Base-by-base conservation (phyloP, 2,329 filamentous ascomycete species). In the Neophaeococcomyces mojaviensis region DNA sequence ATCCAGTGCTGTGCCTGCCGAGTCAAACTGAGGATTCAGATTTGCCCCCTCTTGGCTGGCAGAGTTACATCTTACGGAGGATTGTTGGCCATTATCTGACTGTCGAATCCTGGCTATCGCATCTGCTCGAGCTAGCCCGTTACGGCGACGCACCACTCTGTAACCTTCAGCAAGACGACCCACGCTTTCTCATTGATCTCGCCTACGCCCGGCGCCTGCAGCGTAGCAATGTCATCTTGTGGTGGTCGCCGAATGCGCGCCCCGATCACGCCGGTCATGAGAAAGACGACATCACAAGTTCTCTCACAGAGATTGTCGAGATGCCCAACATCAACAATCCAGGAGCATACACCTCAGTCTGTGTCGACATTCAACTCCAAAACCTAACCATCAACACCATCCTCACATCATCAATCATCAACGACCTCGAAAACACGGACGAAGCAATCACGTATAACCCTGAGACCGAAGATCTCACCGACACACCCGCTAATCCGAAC, bases 341-440 rank as follows among this genome's bases (percentile, higher is more conserved):
- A 0, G 90, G 89, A 33, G 94, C 90, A 0, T 98, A 94, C 63
- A 85, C 89, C 1, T 95, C 90, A 0, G 92, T 98, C 2, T 98
- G 92, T 61, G 92, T 98, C 51, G 92, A 99, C 57, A 68, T 99
- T 12, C 88, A 94, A 51, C 80, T 98, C 39, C 86, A 89, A 37
- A 98, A 98, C 59, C 76, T 99, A 12, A 85, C 88, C 3, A 97
- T 98, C 68, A 98, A 98, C 68, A 98, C 94, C 0, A 94, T 99
- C 39, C 73, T 99, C 15, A 96, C 92, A 0, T 95, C 90, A 0
- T 94, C 92, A 0, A 78, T 99, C 8, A 89, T 98, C 72, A 97
- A 96, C 58, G 92, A 97, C 55, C 81, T 94, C 2, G 92, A 98
- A 61, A 90, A 90, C 1, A 81, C 55, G 2, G 48, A 83, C 3